Evolutionary conservation across 2,329 filamentous ascomycete species (phyloP), one percentile per base, ranked within the genome.

Genomic region (Akanthomyces muscarius): DNA sequence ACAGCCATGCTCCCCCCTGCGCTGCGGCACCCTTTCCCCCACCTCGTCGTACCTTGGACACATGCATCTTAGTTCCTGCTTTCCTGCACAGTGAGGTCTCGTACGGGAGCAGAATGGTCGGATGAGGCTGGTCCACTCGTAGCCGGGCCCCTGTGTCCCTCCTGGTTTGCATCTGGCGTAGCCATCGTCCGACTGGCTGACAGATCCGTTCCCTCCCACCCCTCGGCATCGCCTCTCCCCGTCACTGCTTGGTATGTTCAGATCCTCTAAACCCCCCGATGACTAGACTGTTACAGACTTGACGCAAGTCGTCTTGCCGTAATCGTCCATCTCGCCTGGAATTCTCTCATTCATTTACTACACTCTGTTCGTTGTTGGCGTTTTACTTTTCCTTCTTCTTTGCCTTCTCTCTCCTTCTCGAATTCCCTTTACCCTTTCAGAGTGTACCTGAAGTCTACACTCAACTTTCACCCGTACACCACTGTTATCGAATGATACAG

Each of bases 361-460:
- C 59, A 65, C 61, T 61, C 63, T 64, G 65, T 60, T 66, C 61
- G 66, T 64, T 59, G 53, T 65, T 59, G 62, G 64, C 66, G 63
- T 66, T 65, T 65, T 62, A 60, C 57, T 56, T 56, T 48, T 56
- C 52, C 44, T 42, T 62, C 52, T 64, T 58, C 56, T 56, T 21
- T 21, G 21, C 21, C 21, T 62, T 30, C 64, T 36, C 14, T 52
- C 30, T 61, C 50, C 18, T 21, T 45, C 16, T 48, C 18, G 45
- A 50, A 42, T 58, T 25, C 65, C 50, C 25, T 45, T 11, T 62
- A 36, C 38, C 18, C 44, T 47, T 51, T 64, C 65, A 58, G 47
- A 63, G 25, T 62, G 11, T 56, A 38, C 65, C 30, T 56, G 42
- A 18, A 3, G 5, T 48, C 23, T n/a, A 4, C 41, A 25, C 18